Evolutionary conservation across 2,329 filamentous ascomycete genomes (phyloP), one percentile per base, ranked within the genome.

Genomic region (Penicillium sp.): DNA sequence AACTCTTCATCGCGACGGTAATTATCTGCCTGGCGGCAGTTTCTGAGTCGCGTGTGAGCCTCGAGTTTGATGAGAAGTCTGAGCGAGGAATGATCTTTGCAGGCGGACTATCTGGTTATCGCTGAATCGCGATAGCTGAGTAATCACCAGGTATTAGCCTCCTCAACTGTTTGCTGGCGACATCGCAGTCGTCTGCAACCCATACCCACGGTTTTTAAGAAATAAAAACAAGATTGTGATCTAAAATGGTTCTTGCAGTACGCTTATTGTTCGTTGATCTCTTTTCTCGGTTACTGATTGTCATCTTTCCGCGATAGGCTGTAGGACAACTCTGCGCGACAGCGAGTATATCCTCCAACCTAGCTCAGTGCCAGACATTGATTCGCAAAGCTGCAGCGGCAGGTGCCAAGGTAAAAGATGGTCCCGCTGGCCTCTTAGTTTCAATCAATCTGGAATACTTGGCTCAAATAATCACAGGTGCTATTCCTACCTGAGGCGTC

Each of bases 401-500:
- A 59, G 92, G 92, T 48, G 93, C 93, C 58, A 90, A 93, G 82
- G 91, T 93, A 70, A 2, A 58, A 65, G 25, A 3, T 1, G 10
- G 11, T 51, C 1, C 16, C n/a, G 26, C 26, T 35, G 11, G 2
- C n/a, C 8, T 14, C 13, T 14, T 56, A 26, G 11, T 30, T 13
- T 10, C 6, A 4, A 13, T 25, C 6, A 1, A 35, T 14, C 16
- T 11, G 10, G 8, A 11, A 28, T 8, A 11, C 3, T 5, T 40
- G 22, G 14, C 46, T 57, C 42, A 58, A 11, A 28, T 30, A 6
- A 38, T 38, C 4, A 8, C 28, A 91, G 85, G 87, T 90, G 19
- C 85, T 97, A 53, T 97, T 98, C 80, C 88, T 97, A 56, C 94
- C 94, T 13, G 94, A 97, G 83, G 94, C 94, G 26, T 87, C 87